Base-by-base conservation (phyloP, 108 stramenopile species). In the Parietichytrium sp. region DNA sequence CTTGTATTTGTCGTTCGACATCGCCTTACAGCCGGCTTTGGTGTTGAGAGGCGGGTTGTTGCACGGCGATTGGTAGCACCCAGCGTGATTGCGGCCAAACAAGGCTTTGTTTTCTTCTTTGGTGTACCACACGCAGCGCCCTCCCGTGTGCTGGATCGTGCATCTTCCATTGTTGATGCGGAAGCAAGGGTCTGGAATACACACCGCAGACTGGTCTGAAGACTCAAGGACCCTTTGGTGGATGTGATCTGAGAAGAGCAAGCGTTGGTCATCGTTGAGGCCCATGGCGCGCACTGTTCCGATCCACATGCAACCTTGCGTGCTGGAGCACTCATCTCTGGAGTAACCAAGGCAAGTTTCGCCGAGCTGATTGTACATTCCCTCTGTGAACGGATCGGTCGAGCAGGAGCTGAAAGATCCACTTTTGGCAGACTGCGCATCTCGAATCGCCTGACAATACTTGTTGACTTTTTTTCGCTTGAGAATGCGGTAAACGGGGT, bases 261-360 rank as follows among this genome's bases (percentile, higher is more conserved):
- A n/a, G n/a, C n/a, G n/a, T n/a, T n/a, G n/a, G 23, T 36, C 6
- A 6, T 36, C 33, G 8, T 13, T 45, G 36, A 45, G 38, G 13
- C 38, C 10, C n/a, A n/a, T 42, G 8, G 61, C 61, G 38, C 8
- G 45, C 61, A 72, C 23, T 1, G 18, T 72, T 10, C 20, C 61
- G 61, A 72, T 20, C 61, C 61, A 72, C 61, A 72, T 72, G 61
- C 61, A 72, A 13, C 61, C 61, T 13, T 72, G 23, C n/a, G 61
- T 72, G 33, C n/a, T 36, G 38, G 36, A 45, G 42, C 61, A 72
- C n/a, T 25, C 61, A 6, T 33, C 45, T 1, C 61, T 33, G 33
- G 36, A n/a, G 15, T 33, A 6, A 16, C 20, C 29, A n/a, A 72
- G 42, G 20, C 61, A 72, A 23, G 61, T 72, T 27, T 72, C 61